Conservation (phyloP, 2,329 filamentous ascomycete species). For the Calonectria hawksworthii region DNA sequence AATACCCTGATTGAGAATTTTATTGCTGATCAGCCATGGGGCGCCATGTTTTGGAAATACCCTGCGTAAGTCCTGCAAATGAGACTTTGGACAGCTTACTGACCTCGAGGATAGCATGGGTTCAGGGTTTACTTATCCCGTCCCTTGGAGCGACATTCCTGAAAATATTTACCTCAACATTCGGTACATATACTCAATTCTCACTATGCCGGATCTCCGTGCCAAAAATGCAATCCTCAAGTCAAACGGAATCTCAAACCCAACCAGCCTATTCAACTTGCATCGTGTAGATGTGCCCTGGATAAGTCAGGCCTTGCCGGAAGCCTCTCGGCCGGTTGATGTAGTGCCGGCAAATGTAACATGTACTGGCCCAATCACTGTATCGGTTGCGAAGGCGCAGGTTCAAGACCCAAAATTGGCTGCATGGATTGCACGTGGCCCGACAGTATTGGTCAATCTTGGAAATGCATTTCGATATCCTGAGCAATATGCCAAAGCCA, state of each 20-base stretch:
- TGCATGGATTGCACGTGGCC: slow-evolving; percentile 55
- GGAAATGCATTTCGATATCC: slow-evolving; percentile 51
- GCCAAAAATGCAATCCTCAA: slow-evolving; percentile 40
- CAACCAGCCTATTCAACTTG: slow-evolving; percentile 41
- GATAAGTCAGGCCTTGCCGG: slow-evolving; percentile 44
- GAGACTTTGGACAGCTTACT: neutral
- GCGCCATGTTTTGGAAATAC: slow-evolving; percentile 40
- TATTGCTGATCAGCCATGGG: slow-evolving; percentile 27
- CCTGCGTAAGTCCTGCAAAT: slow-evolving; percentile 30
- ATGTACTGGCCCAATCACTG: slow-evolving; percentile 60
- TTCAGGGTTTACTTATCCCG: slow-evolving; percentile 59
- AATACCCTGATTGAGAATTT: slow-evolving; percentile 53
- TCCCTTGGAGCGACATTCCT: slow-evolving; percentile 54
- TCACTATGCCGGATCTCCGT: slow-evolving; percentile 44
- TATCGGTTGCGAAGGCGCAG: slow-evolving; percentile 52
- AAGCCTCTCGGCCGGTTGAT: slow-evolving; percentile 46
- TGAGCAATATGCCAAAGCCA: slow-evolving; percentile 28
- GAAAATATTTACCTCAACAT: slow-evolving; percentile 51
- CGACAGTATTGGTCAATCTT: slow-evolving; percentile 63
- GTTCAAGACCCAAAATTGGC: slow-evolving; percentile 58
- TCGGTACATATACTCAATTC: slow-evolving; percentile 47
- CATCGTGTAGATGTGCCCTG: slow-evolving; percentile 47
- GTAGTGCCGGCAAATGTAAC: slow-evolving; percentile 50
- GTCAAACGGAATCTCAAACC: slow-evolving; percentile 34
- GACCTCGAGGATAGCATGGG: slow-evolving; percentile 50